These are phyloP conservation scores for Aspergillus ochraceoroseus DNA, from an alignment of 2,329 filamentous ascomycete genomes.

Conservation along the genomic window DNA sequence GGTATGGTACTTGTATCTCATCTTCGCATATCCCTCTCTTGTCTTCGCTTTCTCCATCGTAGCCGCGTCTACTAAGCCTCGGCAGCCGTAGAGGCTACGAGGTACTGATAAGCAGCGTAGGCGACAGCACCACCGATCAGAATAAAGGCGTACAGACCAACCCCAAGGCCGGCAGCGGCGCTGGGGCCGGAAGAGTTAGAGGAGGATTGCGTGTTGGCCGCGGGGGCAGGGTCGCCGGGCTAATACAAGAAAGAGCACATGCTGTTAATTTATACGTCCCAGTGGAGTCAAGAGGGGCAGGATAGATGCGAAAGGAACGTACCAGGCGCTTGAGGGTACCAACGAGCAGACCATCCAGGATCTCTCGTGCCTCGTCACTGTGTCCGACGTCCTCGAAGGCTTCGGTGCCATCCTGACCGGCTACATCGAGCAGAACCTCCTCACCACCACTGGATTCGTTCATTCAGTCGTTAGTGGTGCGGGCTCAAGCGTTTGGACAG, in stretches of 20 bases:
- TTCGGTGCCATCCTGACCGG: constrained; percentile 91
- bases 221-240: constrained; percentile 75
- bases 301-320: constrained; percentile 35
- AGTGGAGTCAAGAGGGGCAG: neutral
- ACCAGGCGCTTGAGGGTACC: constrained; percentile 77
- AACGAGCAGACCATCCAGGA: constrained; percentile 70
- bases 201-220: constrained; percentile 51
- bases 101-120: constrained; percentile 80
- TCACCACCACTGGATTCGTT: constrained; percentile 72
- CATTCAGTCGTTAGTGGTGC: constrained; percentile 3
- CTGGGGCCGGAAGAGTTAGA: constrained; percentile 34
- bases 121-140: constrained; percentile 70
- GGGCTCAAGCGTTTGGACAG: neutral
- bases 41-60: neutral
- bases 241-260: constrained; percentile 10
- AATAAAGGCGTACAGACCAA: constrained; percentile 76
- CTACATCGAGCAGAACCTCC: constrained; percentile 94
- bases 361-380: constrained; percentile 96
- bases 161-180: constrained; percentile 53
- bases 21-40: no score
- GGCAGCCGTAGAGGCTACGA: constrained; percentile 50
- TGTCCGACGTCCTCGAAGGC: constrained; percentile 99
- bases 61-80: constrained; percentile 22
- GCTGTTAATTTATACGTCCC: no score
- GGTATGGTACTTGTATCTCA: no score